Evolutionary conservation across 371 early-diverging fungal genomes (phyloP).

Genomic region (Mucor plumbeus): DNA sequence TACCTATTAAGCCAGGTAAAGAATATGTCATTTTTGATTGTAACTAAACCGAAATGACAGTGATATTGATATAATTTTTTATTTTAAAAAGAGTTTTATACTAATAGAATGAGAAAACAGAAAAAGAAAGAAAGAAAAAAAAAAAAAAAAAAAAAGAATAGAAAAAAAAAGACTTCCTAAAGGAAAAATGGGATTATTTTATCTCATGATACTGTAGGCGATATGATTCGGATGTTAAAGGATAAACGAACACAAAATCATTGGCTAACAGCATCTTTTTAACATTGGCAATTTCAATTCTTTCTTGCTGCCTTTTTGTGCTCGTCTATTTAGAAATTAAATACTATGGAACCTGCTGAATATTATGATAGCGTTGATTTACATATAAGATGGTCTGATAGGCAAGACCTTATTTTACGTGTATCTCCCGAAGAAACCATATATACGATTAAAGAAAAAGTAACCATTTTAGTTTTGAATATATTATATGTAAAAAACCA

Average conservation of each 20-base stretch:
- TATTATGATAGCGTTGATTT: slow-evolving; percentile 49
- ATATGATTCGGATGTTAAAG: slow-evolving; percentile 1
- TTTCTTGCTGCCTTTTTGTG: neutral
- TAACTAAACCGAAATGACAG: no score
- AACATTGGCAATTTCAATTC: neutral
- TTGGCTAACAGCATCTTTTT: neutral
- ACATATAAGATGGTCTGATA: slow-evolving; percentile 52
- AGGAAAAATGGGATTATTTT: slow-evolving; percentile 14
- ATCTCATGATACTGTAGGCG: neutral
- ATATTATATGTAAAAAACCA: neutral
- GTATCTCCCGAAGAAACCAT: slow-evolving; percentile 49
- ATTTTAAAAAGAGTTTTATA: neutral
- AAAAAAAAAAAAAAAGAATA: neutral
- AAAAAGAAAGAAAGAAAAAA: neutral
- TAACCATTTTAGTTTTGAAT: slow-evolving; percentile 16
- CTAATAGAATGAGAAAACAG: neutral
- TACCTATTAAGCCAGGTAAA: slow-evolving; percentile 31
- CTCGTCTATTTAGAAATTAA: neutral
- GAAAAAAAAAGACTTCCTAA: neutral
- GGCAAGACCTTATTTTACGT: slow-evolving; percentile 43
- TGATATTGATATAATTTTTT: neutral
- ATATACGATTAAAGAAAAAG: slow-evolving; percentile 55
- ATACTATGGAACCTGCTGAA: slow-evolving; percentile 25
- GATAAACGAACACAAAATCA: neutral
- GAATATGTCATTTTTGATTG: slow-evolving; percentile 23